A percentile compares a stretch with the other conserved stretches of the same genome.
These are phyloP conservation scores for Citrus mangshanensis DNA, from an alignment of 345 rosid species.

Conservation along the genomic window DNA sequence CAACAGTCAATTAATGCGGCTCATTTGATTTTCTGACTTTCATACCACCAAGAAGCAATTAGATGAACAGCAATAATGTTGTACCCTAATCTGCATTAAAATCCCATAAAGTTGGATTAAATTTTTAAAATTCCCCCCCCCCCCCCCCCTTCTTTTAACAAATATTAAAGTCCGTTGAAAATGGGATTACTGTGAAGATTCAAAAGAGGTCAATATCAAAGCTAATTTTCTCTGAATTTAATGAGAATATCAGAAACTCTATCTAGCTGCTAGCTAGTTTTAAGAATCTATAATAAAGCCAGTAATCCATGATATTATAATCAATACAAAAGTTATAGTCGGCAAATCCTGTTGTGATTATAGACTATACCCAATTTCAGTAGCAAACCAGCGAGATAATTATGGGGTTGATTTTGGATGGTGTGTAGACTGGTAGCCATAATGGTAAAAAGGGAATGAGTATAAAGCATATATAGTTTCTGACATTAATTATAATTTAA, in stretches of 20 bases:
- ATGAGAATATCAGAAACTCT: not conserved
- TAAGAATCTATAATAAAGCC: not conserved
- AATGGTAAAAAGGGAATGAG: slow-evolving; percentile 24
- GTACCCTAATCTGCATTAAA: not conserved
- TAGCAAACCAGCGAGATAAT: slow-evolving; percentile 33
- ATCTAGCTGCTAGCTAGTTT: not conserved
- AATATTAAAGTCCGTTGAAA: not conserved
- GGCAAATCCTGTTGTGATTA: slow-evolving; percentile 1
- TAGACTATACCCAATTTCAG: slow-evolving; percentile 13
- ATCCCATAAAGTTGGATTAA: not conserved
- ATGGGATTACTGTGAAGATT: not conserved
- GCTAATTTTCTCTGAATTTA: not conserved
- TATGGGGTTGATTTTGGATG: slow-evolving; percentile 21
- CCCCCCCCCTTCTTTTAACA: not conserved
- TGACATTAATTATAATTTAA: slow-evolving; percentile 10
- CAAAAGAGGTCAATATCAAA: slow-evolving; percentile 11
- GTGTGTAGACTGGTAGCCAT: not conserved
- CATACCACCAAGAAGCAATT: slow-evolving; percentile 11
- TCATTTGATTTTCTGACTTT: slow-evolving; percentile 40
- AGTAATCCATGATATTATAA: slow-evolving; percentile 12
- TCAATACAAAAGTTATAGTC: slow-evolving; percentile 6
- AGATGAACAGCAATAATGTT: slow-evolving; percentile 26
- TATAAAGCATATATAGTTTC: not conserved
- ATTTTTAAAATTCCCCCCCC: too few species aligned
- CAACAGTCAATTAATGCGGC: slow-evolving; percentile 63